These are phyloP conservation scores for Saccharomyces pastorianus DNA, from an alignment of 1,139 yeast species.

Conservation along the genomic window DNA sequence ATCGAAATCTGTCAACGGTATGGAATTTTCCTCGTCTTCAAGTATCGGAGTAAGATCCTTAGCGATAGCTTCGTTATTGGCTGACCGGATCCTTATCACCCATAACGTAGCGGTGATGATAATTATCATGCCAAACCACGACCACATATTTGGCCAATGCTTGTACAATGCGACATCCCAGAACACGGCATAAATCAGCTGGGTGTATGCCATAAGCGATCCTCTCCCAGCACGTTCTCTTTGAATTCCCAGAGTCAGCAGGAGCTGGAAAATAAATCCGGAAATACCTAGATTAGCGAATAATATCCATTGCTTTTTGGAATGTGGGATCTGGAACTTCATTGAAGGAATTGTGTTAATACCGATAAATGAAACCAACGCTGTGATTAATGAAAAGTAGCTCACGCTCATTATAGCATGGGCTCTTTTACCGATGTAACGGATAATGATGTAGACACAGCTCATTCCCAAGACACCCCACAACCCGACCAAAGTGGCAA, in stretches of 20 bases:
- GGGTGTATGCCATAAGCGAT: slow-evolving; percentile 65
- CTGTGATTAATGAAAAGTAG: slow-evolving; percentile 59
- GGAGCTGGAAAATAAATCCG: slow-evolving; percentile 76
- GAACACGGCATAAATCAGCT: slow-evolving; percentile 65
- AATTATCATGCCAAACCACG: slow-evolving; percentile 59
- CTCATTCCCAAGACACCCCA: slow-evolving; percentile 68
- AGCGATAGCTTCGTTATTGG: slow-evolving; percentile 15
- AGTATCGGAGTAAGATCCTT: background rate
- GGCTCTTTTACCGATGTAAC: slow-evolving; percentile 68
- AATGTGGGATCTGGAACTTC: slow-evolving; percentile 53
- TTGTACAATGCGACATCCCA: slow-evolving; percentile 70
- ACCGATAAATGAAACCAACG: slow-evolving; percentile 46
- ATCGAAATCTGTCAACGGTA: background rate
- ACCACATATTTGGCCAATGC: slow-evolving; percentile 62
- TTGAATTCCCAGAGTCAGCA: slow-evolving; percentile 76
- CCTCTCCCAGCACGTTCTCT: slow-evolving; percentile 75
- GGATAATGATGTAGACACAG: slow-evolving; percentile 58
- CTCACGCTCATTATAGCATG: slow-evolving; percentile 77
- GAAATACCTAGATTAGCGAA: slow-evolving; percentile 57
- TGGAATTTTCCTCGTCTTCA: background rate
- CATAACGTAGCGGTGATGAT: slow-evolving; percentile 60
- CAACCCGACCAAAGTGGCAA: slow-evolving; percentile 60
- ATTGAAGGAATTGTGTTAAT: slow-evolving; percentile 50
- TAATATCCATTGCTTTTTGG: slow-evolving; percentile 54
- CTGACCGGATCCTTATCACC: slow-evolving; percentile 39